Evolutionary conservation across 2,329 filamentous ascomycete species (phyloP), one percentile per base, ranked within the genome.

Genomic region (Amauroascus verrucosus): DNA sequence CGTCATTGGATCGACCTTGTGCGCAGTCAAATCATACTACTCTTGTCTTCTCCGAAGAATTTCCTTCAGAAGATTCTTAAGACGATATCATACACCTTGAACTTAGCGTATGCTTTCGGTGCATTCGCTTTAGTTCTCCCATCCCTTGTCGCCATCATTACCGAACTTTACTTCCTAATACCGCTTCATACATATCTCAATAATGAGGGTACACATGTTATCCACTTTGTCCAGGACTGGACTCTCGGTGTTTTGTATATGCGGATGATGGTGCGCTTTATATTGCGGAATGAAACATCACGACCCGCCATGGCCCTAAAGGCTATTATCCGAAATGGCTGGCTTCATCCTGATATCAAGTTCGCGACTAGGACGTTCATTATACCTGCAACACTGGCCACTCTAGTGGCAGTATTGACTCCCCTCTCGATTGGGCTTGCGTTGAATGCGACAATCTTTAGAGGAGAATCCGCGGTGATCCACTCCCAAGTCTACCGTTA

Each of bases 171-270:
- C 69, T 70, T 95, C 55, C 79, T 94, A 58, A 79, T 97, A 48
- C 93, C 93, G 0, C 72, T 95, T 2, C 86, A 95, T 65, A 90
- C 88, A 0, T 88, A 90, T 64, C 77, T 86, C 67, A 63, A 63
- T 6, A 61, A 62, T 14, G 59, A 61, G 13, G 54, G 68, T 32
- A 63, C 63, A 1, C 70, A 70, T 51, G 62, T 71, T 6, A 81
- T 97, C 40, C 85, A 94, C 57, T 77, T 97, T 57, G 84, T 97
- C 40, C 91, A 97, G 65, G 84, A 90, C 54, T 98, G 91, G 89
- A 95, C 90, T 0, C 75, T 98, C 1, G 93, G 93, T 3, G 79
- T 98, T 20, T 77, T 98, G 2, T 96, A 95, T 67, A 78, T 94
- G 28, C 90, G 95, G 59, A 81, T 97, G 62, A 80, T 80, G 0